Percentiles rank a stretch among this genome's conserved stretches.
phyloP scores from a whole-genome alignment of 495 filamentous ascomycete species.

The Pseudomonodictys pantanalensis region DNA sequence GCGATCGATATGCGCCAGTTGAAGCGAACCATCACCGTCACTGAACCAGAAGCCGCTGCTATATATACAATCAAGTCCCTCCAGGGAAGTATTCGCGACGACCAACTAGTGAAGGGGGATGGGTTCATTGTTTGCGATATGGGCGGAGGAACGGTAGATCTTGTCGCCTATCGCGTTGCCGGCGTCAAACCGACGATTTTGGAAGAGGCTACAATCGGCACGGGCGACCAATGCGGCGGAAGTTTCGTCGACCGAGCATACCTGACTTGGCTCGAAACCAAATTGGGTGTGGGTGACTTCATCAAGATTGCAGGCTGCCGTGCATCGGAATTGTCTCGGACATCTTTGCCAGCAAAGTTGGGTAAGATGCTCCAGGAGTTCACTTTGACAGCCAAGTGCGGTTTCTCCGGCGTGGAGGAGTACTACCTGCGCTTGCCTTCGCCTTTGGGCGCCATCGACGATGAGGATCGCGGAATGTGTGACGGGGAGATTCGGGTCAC shows the following conservation, averaged over 20 bases:
- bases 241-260: slow-evolving; percentile 22
- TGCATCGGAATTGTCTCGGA: neutral
- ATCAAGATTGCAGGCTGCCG: slow-evolving; percentile 14
- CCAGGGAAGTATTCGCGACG: slow-evolving; percentile 29
- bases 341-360: slow-evolving; percentile 6
- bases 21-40: slow-evolving; percentile 43
- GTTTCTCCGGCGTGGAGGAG: slow-evolving; percentile 14
- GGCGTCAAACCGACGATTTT: slow-evolving; percentile 48
- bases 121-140: slow-evolving; percentile 49
- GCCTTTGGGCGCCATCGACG: slow-evolving; percentile 19
- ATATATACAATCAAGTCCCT: slow-evolving; percentile 46
- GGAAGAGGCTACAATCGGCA: slow-evolving; percentile 21
- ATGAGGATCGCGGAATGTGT: slow-evolving; percentile 8
- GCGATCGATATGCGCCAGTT: slow-evolving; percentile 3
- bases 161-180: slow-evolving; percentile 62
- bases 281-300: slow-evolving; percentile 4
- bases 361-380: slow-evolving; percentile 20
- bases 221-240: slow-evolving; percentile 16
- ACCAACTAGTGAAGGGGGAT: slow-evolving; percentile 37
- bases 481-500: slow-evolving; percentile 15
- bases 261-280: slow-evolving; percentile 11
- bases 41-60: slow-evolving; percentile 51
- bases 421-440: slow-evolving; percentile 14
- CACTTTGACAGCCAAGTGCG: slow-evolving; percentile 9
- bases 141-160: slow-evolving; percentile 50